Conservation (phyloP, 441 rosid genomes). For the Arabidopsis hybrid region DNA sequence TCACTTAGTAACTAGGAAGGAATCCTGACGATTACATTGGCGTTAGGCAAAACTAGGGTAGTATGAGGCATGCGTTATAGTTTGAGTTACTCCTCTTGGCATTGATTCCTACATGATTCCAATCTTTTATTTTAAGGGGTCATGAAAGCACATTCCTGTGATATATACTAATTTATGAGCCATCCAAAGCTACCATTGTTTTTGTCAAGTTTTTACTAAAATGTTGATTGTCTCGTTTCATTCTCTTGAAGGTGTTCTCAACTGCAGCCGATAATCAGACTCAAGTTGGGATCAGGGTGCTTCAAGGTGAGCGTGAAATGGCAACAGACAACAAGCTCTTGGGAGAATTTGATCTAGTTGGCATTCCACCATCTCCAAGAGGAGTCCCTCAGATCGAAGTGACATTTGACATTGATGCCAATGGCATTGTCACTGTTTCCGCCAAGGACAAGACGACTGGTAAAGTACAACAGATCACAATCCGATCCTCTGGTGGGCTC, state of each 20-base stretch:
- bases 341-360: slow-evolving; percentile 92
- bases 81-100: slow-evolving; percentile 14
- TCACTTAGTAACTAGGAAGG: not conserved
- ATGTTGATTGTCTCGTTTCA: slow-evolving; percentile 1
- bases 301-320: slow-evolving; percentile 98
- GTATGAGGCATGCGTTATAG: not conserved
- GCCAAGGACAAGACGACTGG: slow-evolving; percentile 95
- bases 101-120: not conserved
- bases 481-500: slow-evolving; percentile 92
- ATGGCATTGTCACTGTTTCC: slow-evolving; percentile 93
- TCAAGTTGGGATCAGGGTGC: slow-evolving; percentile 95
- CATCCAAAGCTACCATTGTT: not conserved
- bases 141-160: slow-evolving; percentile 5
- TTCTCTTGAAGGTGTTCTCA: slow-evolving; percentile 72
- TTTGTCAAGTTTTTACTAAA: slow-evolving; percentile 13
- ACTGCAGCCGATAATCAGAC: slow-evolving; percentile 99
- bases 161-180: slow-evolving; percentile 3
- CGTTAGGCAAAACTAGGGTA: not conserved
- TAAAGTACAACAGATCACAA: slow-evolving; percentile 95
- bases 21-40: not conserved
- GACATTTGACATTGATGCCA: slow-evolving; percentile 94
- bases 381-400: slow-evolving; percentile 97
- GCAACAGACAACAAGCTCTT: slow-evolving; percentile 84
- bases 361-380: slow-evolving; percentile 92
- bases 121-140: not conserved